phyloP scores from a whole-genome alignment of 305 asterid genomes.

The Fraxinus albicans region DNA sequence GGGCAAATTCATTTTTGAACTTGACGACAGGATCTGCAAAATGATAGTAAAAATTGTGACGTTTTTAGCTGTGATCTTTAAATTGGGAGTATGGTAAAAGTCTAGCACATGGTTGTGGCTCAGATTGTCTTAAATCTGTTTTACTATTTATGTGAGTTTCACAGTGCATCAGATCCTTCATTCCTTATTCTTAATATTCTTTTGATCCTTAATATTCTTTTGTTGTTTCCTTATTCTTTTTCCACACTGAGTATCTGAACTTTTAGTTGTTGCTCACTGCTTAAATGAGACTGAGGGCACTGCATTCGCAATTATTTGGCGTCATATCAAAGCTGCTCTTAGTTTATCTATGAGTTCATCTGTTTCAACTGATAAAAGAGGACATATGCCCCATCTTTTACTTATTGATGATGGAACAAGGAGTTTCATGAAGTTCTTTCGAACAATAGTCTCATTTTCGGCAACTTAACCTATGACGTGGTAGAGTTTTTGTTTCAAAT shows the following conservation, averaged over 20 bases:
- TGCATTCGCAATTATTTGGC: neutral
- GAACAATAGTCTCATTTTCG: neutral
- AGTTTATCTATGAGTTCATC: neutral
- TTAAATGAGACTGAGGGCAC: neutral
- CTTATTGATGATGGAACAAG: neutral
- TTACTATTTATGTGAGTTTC: neutral
- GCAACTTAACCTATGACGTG: neutral
- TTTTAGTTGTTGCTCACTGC: neutral
- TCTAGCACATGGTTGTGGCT: neutral
- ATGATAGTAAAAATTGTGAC: neutral
- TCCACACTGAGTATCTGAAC: neutral
- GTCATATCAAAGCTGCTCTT: neutral
- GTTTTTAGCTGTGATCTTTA: neutral
- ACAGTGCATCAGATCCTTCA: neutral
- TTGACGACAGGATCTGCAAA: neutral
- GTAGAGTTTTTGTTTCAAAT: neutral
- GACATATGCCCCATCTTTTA: neutral
- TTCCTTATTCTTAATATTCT: neutral
- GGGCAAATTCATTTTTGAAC: neutral
- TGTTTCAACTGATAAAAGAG: neutral
- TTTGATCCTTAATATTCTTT: neutral
- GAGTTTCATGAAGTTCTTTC: neutral
- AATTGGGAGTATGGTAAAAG: neutral
- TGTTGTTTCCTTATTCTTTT: neutral
- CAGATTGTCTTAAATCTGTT: neutral